Base-by-base conservation (phyloP, 2,329 filamentous ascomycete genomes). In the Colletotrichum sp. region DNA sequence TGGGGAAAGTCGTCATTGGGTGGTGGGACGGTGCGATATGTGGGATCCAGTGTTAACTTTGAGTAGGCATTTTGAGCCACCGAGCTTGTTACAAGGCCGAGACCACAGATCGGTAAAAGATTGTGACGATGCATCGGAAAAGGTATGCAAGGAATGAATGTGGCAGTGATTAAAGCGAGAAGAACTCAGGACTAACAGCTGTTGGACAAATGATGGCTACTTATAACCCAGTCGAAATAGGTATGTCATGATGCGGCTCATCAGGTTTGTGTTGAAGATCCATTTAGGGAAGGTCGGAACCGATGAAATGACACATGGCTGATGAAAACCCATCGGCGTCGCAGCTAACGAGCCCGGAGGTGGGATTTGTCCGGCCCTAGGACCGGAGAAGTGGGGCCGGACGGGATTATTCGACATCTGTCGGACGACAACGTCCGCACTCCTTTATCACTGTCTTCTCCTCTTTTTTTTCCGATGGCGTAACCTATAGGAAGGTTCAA, bases 1-100 rank as follows among this genome's bases (percentile, higher is more conserved):
- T 68, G 36, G 3, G 64, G 15, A n/a, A 68, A 73, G 36, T 15
- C 9, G 4, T 55, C 71, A 36, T 73, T 63, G 24, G 68, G 68
- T 3, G 60, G 68, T 1, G 59, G 26, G 5, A 71, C 10, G 6
- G 59, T 65, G 7, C 68, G 36, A 10, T 65, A 71, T 1, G 44
- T 21, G 6, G 44, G 44, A 49, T 49, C 44, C 44, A 49, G n/a
- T 4, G 44, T 49, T 12, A 49, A 49, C 44, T 49, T 21, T 7
- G 44, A 49, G n/a, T 49, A 3, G 18, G n/a, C 44, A 49, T 8
- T 4, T 13, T 49, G 44, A 21, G 44, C 44, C 0, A 13, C 44
- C 10, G 44, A 49, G 4, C 44, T 13, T 49, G 44, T 7, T 7
- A n/a, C 6, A 0, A 49, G 15, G 44, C 3, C 44, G 10, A 49